Conservation (phyloP, 441 rosid genomes). For the Pelargonium myrrhifolium region DNA sequence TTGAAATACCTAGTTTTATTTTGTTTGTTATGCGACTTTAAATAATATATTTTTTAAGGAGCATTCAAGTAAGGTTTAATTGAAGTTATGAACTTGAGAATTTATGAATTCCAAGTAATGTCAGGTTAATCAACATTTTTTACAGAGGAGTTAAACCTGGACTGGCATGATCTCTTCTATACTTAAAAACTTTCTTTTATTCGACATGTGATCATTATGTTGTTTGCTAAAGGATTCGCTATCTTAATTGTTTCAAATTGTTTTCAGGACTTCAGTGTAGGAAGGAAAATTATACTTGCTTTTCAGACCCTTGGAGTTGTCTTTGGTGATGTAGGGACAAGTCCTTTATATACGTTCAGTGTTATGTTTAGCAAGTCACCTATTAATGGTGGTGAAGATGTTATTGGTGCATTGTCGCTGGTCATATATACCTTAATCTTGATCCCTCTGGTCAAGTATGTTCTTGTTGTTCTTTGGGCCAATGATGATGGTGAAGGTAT, state of each 20-base stretch:
- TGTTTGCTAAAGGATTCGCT: not conserved
- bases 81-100: no score
- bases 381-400: slow-evolving; percentile 63
- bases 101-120: no score
- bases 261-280: slow-evolving; percentile 62
- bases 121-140: no score
- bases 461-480: slow-evolving; percentile 87
- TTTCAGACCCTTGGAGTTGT: slow-evolving; percentile 90
- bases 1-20: no score
- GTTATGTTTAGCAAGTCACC: slow-evolving; percentile 87
- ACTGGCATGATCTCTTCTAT: no score
- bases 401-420: slow-evolving; percentile 82
- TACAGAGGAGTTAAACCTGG: no score
- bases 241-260: slow-evolving; percentile 11
- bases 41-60: no score
- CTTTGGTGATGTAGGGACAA: slow-evolving; percentile 95
- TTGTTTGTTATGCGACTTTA: no score
- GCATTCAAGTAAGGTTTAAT: no score
- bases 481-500: slow-evolving; percentile 97
- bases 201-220: not conserved
- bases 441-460: slow-evolving; percentile 80
- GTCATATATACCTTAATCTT: slow-evolving; percentile 77
- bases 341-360: slow-evolving; percentile 84
- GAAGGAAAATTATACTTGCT: slow-evolving; percentile 71
- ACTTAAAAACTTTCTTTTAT: no score